Conservation (phyloP, 2,329 filamentous ascomycete genomes). For the Sclerotinia subarctica region DNA sequence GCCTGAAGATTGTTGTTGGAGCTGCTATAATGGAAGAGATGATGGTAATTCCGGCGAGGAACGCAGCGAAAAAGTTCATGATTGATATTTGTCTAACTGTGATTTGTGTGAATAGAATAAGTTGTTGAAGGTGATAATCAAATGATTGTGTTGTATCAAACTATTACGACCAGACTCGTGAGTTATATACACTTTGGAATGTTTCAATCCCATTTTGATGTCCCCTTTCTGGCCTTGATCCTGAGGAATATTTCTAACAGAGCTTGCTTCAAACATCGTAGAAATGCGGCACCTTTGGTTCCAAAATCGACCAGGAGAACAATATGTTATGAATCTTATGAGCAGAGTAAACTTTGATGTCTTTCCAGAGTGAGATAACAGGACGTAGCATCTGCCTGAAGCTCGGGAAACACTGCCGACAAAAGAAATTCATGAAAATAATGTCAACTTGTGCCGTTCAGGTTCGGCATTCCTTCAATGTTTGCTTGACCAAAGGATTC, state of each 20-base stretch:
- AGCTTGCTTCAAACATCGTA: not conserved
- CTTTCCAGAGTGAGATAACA: not conserved
- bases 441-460: not conserved
- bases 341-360: not conserved
- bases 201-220: too few relatives aligned
- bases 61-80: not conserved
- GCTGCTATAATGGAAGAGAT: not conserved
- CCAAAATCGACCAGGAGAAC: not conserved
- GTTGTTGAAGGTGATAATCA: not conserved
- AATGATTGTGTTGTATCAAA: too few relatives aligned
- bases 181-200: not conserved
- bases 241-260: too few relatives aligned
- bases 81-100: not conserved
- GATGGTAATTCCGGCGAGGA: not conserved
- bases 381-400: not conserved
- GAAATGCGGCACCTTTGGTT: not conserved
- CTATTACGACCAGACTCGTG: too few relatives aligned
- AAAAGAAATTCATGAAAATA: not conserved
- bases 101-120: not conserved
- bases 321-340: not conserved
- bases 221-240: not conserved
- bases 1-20: not conserved
- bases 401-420: too few relatives aligned
- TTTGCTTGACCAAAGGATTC: not conserved
- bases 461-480: not conserved